A percentile compares a stretch with the other conserved stretches of the same genome.
Evolutionary conservation across 192 early-diverging fungal genomes (phyloP).

Genomic region (Chytriomyces confervae): DNA sequence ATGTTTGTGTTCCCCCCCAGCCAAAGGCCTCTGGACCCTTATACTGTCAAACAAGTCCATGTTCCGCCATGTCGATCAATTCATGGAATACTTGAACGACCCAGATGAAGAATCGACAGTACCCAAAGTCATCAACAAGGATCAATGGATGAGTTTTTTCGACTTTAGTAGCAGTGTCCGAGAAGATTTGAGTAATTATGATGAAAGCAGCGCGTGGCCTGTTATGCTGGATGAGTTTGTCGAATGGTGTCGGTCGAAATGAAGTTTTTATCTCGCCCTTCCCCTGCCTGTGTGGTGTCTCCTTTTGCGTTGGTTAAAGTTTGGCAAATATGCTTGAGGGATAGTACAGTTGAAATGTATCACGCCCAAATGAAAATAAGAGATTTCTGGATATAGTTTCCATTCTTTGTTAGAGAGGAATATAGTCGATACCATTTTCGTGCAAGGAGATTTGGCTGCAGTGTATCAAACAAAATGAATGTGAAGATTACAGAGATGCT

Average conservation of each 20-base stretch:
- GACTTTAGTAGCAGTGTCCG: conserved; percentile 61
- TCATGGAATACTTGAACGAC: conserved; percentile 33
- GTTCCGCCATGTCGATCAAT: conserved; percentile 27
- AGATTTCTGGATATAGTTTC: neutral
- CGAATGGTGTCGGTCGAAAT: conserved; percentile 4
- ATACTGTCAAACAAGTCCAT: conserved; percentile 7
- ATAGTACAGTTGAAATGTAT: neutral
- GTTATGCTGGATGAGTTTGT: conserved; percentile 33
- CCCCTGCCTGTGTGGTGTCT: neutral
- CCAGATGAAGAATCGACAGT: neutral
- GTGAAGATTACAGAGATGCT: too few species aligned
- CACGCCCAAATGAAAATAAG: neutral
- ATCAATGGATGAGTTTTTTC: conserved; percentile 70
- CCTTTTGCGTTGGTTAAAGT: neutral
- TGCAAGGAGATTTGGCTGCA: too few species aligned
- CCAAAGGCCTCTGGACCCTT: conserved; percentile 37
- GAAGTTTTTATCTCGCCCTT: neutral
- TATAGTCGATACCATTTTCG: too few species aligned
- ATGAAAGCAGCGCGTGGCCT: conserved; percentile 62
- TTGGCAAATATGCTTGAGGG: neutral
- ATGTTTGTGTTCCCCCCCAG: neutral
- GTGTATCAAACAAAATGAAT: too few species aligned
- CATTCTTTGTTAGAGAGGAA: neutral
- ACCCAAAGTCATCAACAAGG: conserved; percentile 65
- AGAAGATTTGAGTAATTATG: conserved; percentile 62